Evolutionary conservation across 1,139 yeast species (phyloP), one percentile per base, ranked within the genome.

Genomic region (Pneumocystis carinii): DNA sequence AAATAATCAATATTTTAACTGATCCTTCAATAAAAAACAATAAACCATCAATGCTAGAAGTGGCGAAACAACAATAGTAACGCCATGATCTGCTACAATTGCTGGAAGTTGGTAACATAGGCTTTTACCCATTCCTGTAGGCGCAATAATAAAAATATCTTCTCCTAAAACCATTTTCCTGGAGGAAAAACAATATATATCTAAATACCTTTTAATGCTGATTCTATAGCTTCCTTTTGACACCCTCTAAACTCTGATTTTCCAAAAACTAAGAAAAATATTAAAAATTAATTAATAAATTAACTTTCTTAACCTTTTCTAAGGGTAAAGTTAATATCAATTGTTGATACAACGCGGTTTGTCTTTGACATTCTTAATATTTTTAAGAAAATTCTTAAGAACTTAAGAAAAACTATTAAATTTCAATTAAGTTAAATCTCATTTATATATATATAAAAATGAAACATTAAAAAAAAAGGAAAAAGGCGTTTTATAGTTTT

Each of bases 111-210:
- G 96, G 72, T 87, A 89, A 68, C 96, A 88, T 60, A 89, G 75
- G 0, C 95, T 87, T 71, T 89, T 89, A 66, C 97, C 97, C 65
- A 95, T 95, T 62, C 96, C 96, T 0, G 96, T 89, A 0, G 96
- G 96, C 85, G 89, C 86, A 68, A 89, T 77, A 1, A 89, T 96
- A 75, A 89, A 85, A 0, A 85, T 87, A 72, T 89, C 96, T 62
- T 81, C 78, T 0, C 90, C 59, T 57, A 29, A 56, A 17, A 3
- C 14, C 12, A 1, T 37, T 19, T 37, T 57, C 2, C 1, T 24
- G 14, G 12, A 10, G 19, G 14, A 1, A 12, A 24, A 37, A 10
- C 2, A 12, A 19, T 19, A 12, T 17, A 1, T 7, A 27, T 1
- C 19, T 2, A 19, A 39, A 57, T 57, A 57, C 59, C 88, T 7